Evolutionary conservation across 2,329 filamentous ascomycete species (phyloP), one percentile per base, ranked within the genome.

Genomic region (Fusarium sp.): DNA sequence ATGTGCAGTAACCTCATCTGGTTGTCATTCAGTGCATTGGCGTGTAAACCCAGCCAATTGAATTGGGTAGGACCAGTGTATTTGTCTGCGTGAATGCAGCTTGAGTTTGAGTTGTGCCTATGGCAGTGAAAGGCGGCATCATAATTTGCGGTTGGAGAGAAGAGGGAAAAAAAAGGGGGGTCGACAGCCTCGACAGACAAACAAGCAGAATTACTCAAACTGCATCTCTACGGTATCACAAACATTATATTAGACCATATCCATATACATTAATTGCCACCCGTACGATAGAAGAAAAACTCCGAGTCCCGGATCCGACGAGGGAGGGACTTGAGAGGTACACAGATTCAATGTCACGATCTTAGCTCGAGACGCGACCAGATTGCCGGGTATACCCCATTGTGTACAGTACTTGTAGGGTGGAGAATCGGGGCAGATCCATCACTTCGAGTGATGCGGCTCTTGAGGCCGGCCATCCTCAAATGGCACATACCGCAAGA

Each of bases 401-500:
- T 73, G 74, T 70, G 76, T 77, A 76, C 73, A 68, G 66, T 70
- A 69, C 65, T 59, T 64, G 38, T 61, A 51, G 66, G 57, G 76
- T 78, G 76, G 76, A 78, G 76, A 76, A 76, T 74, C 47, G 74
- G 63, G 70, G 70, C 75, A 77, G 74, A 75, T 77, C 76, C 65
- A 72, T 73, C 71, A 70, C 60, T 68, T 53, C 39, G 61, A 61
- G 72, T 55, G 57, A 74, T 78, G 74, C 70, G 76, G 76, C 76
- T 78, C 74, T 73, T 74, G 73, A 77, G 70, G 61, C 64, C 75
- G 75, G 65, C 72, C 74, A 61, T 74, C 44, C 48, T 42, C 31
- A 41, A 62, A 61, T 53, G 55, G 47, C 64, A 72, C 57, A 65
- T 74, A 70, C 72, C 60, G 54, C 24, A 65, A 53, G 44, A 65